A percentile compares a stretch with the other conserved stretches of the same genome.
phyloP scores from a whole-genome alignment of 2,329 filamentous ascomycete genomes.

The Sclerotinia trifoliorum region DNA sequence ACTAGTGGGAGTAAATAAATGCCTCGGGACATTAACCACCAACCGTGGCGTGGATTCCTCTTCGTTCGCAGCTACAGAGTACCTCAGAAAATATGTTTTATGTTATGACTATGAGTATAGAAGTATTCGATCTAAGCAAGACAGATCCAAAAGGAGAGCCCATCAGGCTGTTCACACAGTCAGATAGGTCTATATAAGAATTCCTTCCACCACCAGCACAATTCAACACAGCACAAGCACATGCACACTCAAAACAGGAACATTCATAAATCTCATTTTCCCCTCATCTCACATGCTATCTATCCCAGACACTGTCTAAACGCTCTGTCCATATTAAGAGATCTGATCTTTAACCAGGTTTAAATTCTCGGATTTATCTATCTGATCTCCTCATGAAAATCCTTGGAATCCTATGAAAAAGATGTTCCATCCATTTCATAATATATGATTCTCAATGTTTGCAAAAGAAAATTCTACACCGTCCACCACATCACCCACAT shows the following conservation, averaged over 20 bases:
- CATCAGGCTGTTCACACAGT: neutral
- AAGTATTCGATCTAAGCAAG: too few species aligned
- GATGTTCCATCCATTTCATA: slow-evolving; percentile 11
- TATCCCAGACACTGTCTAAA: slow-evolving; percentile 22
- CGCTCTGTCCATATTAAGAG: slow-evolving; percentile 21
- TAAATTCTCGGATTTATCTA: neutral
- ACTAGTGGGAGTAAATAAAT: too few species aligned
- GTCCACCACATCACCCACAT: neutral
- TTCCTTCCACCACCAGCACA: too few species aligned
- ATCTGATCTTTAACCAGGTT: slow-evolving; percentile 17
- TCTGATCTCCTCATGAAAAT: neutral
- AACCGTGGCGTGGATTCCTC: too few species aligned
- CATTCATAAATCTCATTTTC: slow-evolving; percentile 11
- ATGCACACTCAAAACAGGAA: neutral
- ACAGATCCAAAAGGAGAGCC: too few species aligned
- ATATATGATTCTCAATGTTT: slow-evolving; percentile 10
- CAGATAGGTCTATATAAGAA: neutral
- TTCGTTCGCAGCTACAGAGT: too few species aligned
- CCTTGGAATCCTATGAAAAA: neutral
- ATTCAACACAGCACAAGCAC: neutral
- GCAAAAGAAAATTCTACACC: neutral
- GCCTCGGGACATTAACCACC: too few species aligned
- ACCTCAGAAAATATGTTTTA: too few species aligned
- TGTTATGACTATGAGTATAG: too few species aligned
- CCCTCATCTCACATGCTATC: slow-evolving; percentile 18